phyloP scores from a whole-genome alignment of 768 basidiomycete species.

The Phanerochaete sordida region DNA sequence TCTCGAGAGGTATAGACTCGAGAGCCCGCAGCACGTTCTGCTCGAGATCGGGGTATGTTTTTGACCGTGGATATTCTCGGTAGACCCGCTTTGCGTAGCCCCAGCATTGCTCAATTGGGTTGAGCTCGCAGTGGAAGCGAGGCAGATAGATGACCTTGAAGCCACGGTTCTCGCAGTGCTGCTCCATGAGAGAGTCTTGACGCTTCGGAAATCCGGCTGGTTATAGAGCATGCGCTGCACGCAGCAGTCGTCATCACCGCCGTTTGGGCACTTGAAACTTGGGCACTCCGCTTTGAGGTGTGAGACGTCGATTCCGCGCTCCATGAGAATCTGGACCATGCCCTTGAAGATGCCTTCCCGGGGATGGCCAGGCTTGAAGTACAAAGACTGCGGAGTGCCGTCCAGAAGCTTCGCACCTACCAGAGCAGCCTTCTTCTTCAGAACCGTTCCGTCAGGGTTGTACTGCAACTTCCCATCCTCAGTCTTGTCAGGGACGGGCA shows the following conservation, averaged over 20 bases:
- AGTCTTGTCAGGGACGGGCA: not conserved
- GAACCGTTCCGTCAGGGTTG: slow-evolving; percentile 11
- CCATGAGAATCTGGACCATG: slow-evolving; percentile 30
- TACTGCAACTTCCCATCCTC: too few species aligned
- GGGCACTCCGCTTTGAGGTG: slow-evolving; percentile 26
- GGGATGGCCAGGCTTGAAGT: slow-evolving; percentile 23
- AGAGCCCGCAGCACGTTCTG: too few species aligned
- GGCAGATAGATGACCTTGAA: slow-evolving; percentile 32
- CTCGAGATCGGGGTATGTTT: too few species aligned
- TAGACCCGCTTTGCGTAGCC: slow-evolving; percentile 33
- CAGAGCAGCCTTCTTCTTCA: slow-evolving; percentile 28
- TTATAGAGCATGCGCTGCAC: slow-evolving; percentile 33
- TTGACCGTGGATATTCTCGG: slow-evolving; percentile 16
- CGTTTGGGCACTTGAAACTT: slow-evolving; percentile 31
- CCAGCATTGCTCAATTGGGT: slow-evolving; percentile 38
- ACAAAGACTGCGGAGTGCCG: slow-evolving; percentile 22
- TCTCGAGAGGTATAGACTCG: too few species aligned
- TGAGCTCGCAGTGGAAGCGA: slow-evolving; percentile 39
- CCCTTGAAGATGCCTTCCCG: slow-evolving; percentile 30
- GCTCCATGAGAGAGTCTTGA: slow-evolving; percentile 28
- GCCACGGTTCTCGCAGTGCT: slow-evolving; percentile 20
- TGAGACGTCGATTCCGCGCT: slow-evolving; percentile 21
- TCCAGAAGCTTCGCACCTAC: slow-evolving; percentile 18
- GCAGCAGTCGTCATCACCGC: slow-evolving; percentile 25
- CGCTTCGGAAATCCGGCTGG: slow-evolving; percentile 38